These are phyloP conservation scores for Porphyrellus cyaneotinctus DNA, from an alignment of 768 basidiomycete genomes.

Conservation along the genomic window DNA sequence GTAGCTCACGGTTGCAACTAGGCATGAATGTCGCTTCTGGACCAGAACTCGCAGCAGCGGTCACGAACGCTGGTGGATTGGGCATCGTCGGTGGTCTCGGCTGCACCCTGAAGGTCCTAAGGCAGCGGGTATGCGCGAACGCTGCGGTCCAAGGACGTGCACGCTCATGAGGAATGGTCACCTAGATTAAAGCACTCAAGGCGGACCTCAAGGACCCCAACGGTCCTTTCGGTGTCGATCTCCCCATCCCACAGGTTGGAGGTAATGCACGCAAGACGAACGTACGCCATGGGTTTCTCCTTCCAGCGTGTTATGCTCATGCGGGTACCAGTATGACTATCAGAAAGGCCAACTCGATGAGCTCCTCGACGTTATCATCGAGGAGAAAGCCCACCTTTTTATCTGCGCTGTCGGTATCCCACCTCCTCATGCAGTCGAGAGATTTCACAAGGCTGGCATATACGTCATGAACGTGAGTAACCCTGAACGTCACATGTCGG, in stretches of 20 bases:
- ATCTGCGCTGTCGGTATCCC: conserved; percentile 91
- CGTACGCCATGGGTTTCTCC: conserved; percentile 38
- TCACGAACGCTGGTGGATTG: conserved; percentile 89
- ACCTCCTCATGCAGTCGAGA: conserved; percentile 73
- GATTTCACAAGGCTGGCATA: conserved; percentile 79
- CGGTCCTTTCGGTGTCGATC: conserved; percentile 86
- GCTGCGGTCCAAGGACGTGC: not conserved
- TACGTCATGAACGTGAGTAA: conserved; percentile 74
- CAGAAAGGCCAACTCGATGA: conserved; percentile 82
- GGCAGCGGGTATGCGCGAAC: conserved; percentile 57
- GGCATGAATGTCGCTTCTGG: conserved; percentile 70
- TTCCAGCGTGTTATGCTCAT: not conserved
- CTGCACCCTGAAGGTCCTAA: conserved; percentile 77
- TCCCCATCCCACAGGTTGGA: conserved; percentile 84
- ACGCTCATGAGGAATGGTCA: conserved; percentile 5
- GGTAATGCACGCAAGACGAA: conserved; percentile 90
- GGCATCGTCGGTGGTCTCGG: conserved; percentile 91
- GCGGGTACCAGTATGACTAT: conserved; percentile 64
- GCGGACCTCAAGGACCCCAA: conserved; percentile 66
- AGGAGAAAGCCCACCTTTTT: conserved; percentile 83
- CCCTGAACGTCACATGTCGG: not conserved
- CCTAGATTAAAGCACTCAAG: conserved; percentile 71
- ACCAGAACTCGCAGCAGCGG: conserved; percentile 89
- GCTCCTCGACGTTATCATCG: conserved; percentile 86
- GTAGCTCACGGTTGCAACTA: conserved; percentile 16